These are phyloP conservation scores for Cenococcum geophilum DNA, from an alignment of 495 filamentous ascomycete species.

Conservation along the genomic window DNA sequence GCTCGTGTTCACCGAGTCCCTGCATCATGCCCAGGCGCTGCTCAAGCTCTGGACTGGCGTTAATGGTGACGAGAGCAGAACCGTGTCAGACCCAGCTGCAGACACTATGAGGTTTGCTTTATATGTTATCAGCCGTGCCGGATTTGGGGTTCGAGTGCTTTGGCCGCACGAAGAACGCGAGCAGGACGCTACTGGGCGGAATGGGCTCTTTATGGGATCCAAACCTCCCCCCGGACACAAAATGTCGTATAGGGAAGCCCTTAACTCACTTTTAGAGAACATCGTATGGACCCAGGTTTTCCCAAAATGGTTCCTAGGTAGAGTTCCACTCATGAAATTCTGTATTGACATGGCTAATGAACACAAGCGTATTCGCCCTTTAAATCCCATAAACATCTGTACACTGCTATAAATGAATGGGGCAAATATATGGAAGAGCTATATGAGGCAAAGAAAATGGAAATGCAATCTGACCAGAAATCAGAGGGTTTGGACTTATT, in stretches of 20 bases:
- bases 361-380: slow-evolving; percentile 47
- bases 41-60: slow-evolving; percentile 46
- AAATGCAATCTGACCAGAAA: slow-evolving; percentile 43
- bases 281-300: slow-evolving; percentile 50
- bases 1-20: slow-evolving; percentile 54
- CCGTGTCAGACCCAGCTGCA: slow-evolving; percentile 47
- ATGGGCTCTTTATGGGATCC: slow-evolving; percentile 35
- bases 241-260: slow-evolving; percentile 54
- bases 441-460: slow-evolving; percentile 47
- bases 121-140: slow-evolving; percentile 62
- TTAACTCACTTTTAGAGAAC: slow-evolving; percentile 47
- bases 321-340: background rate
- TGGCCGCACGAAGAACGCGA: slow-evolving; percentile 50
- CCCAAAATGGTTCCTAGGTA: slow-evolving; percentile 45
- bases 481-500: slow-evolving; percentile 50
- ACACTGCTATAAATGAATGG: slow-evolving; percentile 54
- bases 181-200: slow-evolving; percentile 9
- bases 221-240: slow-evolving; percentile 48
- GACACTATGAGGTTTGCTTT: slow-evolving; percentile 60
- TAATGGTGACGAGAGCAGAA: slow-evolving; percentile 37
- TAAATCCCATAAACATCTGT: slow-evolving; percentile 43
- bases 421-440: slow-evolving; percentile 60
- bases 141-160: slow-evolving; percentile 54
- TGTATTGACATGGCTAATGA: background rate
- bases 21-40: slow-evolving; percentile 54